These are phyloP conservation scores for Gynandropsis gynandra DNA, from an alignment of 345 rosid species.

Conservation along the genomic window DNA sequence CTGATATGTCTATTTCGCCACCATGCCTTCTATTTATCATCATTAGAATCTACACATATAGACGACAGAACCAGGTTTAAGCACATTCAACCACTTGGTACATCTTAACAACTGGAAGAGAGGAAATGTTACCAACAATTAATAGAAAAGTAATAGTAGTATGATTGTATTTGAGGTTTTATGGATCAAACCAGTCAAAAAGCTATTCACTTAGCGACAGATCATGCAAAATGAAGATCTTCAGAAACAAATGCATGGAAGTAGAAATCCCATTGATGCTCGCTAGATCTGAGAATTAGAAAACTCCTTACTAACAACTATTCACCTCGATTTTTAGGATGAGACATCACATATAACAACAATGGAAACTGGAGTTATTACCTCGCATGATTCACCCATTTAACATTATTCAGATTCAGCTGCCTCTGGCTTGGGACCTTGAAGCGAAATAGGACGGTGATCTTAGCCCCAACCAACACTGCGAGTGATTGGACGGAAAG, in stretches of 20 bases:
- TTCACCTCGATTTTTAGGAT: slow-evolving; percentile 56
- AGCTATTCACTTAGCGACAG: slow-evolving; percentile 5
- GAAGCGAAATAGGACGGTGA: too few relatives aligned
- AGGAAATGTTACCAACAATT: background rate
- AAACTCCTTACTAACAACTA: slow-evolving; percentile 1
- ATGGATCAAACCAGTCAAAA: slow-evolving; percentile 11
- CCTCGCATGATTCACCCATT: too few relatives aligned
- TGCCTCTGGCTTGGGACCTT: too few relatives aligned
- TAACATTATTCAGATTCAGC: too few relatives aligned
- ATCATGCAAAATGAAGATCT: slow-evolving; percentile 10
- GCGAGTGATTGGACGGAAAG: too few relatives aligned
- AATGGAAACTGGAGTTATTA: too few relatives aligned
- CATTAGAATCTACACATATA: slow-evolving; percentile 21
- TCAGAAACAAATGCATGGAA: slow-evolving; percentile 3
- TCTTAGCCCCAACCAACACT: too few relatives aligned
- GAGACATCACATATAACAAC: slow-evolving; percentile 58
- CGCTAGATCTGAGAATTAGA: background rate
- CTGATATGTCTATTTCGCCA: slow-evolving; percentile 66
- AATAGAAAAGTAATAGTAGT: too few relatives aligned
- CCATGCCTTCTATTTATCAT: slow-evolving; percentile 51
- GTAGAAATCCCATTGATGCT: background rate
- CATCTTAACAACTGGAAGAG: slow-evolving; percentile 5
- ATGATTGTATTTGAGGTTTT: too few relatives aligned
- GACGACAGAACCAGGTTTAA: slow-evolving; percentile 8
- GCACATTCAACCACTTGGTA: slow-evolving; percentile 10